Conservation (phyloP, 176 grass and related monocot species). For the Pontederia crassipes region DNA sequence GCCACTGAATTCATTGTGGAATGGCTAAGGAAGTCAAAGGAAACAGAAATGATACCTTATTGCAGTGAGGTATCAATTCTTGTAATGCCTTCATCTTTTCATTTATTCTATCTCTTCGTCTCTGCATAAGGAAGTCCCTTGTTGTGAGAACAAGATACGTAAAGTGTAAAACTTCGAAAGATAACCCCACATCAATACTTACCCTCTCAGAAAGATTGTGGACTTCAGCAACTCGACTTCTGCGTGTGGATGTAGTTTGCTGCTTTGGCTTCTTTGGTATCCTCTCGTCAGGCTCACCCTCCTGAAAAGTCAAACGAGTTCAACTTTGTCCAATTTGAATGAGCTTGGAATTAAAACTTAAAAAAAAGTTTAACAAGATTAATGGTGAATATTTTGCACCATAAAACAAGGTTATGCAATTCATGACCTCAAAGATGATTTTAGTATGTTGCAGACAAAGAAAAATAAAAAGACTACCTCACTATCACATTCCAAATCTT, state of each 20-base stretch:
- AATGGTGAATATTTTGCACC: too few species aligned
- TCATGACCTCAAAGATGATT: background rate
- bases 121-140: background rate
- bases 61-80: conserved; percentile 1
- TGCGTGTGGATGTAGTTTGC: conserved; percentile 32
- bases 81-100: conserved; percentile 13
- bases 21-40: background rate
- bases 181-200: background rate
- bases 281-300: conserved; percentile 51
- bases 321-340: conserved; percentile 1
- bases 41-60: background rate
- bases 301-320: conserved; percentile 16
- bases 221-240: conserved; percentile 45
- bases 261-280: conserved; percentile 31
- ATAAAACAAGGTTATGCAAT: background rate
- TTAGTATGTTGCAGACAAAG: background rate
- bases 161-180: background rate
- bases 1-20: too few species aligned
- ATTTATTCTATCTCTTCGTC: conserved; percentile 12
- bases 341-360: background rate
- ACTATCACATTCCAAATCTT: conserved; percentile 62
- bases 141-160: background rate
- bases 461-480: conserved; percentile 32
- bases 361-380: too few species aligned
- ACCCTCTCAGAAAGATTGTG: conserved; percentile 6